These are phyloP conservation scores for Poa pratensis DNA, from an alignment of 176 grass and related monocot species.

Conservation along the genomic window DNA sequence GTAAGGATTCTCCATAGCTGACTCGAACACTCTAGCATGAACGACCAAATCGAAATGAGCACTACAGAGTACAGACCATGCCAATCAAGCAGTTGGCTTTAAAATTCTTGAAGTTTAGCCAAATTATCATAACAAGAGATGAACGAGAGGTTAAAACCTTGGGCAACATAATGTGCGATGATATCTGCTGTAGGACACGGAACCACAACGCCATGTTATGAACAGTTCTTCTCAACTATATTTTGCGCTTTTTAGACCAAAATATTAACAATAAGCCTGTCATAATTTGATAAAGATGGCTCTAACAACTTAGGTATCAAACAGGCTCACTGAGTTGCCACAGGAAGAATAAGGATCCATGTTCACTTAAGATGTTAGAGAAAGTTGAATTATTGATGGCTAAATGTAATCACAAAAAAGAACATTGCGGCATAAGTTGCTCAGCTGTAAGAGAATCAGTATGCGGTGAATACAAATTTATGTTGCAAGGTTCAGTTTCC, in stretches of 20 bases:
- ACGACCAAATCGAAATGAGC: conserved; percentile 5
- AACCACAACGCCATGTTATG: background rate
- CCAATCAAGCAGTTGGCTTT: background rate
- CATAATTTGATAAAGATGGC: background rate
- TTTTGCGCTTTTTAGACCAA: background rate
- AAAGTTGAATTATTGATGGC: background rate
- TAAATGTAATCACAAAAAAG: conserved; percentile 14
- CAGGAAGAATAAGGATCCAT: background rate
- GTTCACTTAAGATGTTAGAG: background rate
- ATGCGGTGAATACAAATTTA: background rate
- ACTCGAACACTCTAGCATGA: background rate
- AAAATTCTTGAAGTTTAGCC: background rate
- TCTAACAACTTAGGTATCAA: conserved; percentile 22
- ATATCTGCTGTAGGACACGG: background rate
- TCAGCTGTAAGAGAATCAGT: background rate
- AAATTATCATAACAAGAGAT: conserved; percentile 9
- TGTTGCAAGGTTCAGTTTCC: conserved; percentile 3
- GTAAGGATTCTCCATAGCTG: background rate
- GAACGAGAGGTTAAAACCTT: background rate
- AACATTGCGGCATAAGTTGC: background rate
- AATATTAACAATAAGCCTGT: background rate
- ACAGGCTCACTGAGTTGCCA: background rate
- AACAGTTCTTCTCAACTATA: conserved; percentile 8
- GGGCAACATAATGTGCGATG: background rate
- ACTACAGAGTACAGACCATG: background rate